Conservation (phyloP, 1,284 basidiomycete species). For the Malassezia nana region DNA sequence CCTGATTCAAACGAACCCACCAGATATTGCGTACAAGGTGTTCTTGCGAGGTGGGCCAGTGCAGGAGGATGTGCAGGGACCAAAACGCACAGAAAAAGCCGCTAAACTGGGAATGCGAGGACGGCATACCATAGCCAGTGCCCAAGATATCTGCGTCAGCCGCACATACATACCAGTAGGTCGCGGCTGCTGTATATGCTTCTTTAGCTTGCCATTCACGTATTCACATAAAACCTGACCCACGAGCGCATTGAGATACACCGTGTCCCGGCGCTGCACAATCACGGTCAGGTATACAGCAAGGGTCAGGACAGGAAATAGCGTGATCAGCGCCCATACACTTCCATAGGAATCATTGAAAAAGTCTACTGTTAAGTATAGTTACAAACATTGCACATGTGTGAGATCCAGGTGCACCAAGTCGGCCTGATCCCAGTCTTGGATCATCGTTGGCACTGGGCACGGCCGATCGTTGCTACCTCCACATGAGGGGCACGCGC, state of each 20-base stretch:
- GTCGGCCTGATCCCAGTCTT: background rate
- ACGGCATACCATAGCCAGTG: constrained; percentile 73
- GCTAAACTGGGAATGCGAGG: constrained; percentile 79
- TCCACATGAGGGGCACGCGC: background rate
- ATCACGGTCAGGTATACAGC: constrained; percentile 64
- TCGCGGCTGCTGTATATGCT: constrained; percentile 59
- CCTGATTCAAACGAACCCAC: constrained; percentile 27
- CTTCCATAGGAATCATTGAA: constrained; percentile 28
- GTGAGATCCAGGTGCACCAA: constrained; percentile 30
- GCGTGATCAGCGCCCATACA: constrained; percentile 34
- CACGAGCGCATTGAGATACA: constrained; percentile 69
- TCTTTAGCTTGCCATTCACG: constrained; percentile 64
- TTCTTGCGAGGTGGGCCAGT: constrained; percentile 58
- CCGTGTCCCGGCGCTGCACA: constrained; percentile 65
- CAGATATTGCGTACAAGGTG: constrained; percentile 23
- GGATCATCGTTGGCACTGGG: background rate
- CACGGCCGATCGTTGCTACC: background rate
- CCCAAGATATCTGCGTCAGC: constrained; percentile 55
- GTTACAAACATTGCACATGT: constrained; percentile 35
- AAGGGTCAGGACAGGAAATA: constrained; percentile 40
- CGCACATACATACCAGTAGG: constrained; percentile 55
- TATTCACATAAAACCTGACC: constrained; percentile 67
- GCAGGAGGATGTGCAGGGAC: constrained; percentile 61
- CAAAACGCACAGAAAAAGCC: constrained; percentile 72
- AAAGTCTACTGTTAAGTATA: background rate